Evolutionary conservation across 176 grass and related monocot species (phyloP).

Genomic region (Tillandsia fasciculata): DNA sequence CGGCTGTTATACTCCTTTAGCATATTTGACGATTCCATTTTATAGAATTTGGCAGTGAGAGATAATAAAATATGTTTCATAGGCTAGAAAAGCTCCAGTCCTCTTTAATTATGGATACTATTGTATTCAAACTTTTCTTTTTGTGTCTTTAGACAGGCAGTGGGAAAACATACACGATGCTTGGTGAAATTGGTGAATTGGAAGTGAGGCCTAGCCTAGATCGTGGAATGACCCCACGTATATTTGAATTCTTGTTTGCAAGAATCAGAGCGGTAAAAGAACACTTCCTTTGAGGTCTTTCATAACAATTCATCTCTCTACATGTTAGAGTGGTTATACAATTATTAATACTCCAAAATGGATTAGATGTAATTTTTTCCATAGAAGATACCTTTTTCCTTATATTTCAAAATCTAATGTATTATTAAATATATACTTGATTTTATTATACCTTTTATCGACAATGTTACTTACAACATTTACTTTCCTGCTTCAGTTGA

Average conservation of each 20-base stretch:
- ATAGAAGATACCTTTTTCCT: too few species aligned
- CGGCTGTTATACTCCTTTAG: not conserved
- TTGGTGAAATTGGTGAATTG: constrained; percentile 76
- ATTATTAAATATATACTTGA: not conserved
- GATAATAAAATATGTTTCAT: not conserved
- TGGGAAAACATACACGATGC: constrained; percentile 97
- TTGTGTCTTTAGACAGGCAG: constrained; percentile 67
- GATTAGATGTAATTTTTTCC: too few species aligned
- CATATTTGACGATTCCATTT: not conserved
- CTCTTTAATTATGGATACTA: not conserved
- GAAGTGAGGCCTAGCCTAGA: constrained; percentile 71
- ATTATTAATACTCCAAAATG: not conserved
- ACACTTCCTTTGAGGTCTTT: not conserved
- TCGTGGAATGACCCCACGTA: constrained; percentile 86
- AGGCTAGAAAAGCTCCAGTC: too few species aligned
- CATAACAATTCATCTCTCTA: constrained; percentile 7
- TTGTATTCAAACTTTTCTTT: constrained; percentile 14
- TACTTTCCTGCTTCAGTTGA: not conserved
- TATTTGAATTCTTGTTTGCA: constrained; percentile 95
- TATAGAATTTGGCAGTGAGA: not conserved
- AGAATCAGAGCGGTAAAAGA: constrained; percentile 88
- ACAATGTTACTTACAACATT: not conserved
- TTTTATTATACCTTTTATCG: not conserved
- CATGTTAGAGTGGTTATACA: not conserved
- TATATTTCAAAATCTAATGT: not conserved